A percentile compares a stretch with the other conserved stretches of the same genome.
Conservation (phyloP, 495 filamentous ascomycete species). For the Daldinia loculata region DNA sequence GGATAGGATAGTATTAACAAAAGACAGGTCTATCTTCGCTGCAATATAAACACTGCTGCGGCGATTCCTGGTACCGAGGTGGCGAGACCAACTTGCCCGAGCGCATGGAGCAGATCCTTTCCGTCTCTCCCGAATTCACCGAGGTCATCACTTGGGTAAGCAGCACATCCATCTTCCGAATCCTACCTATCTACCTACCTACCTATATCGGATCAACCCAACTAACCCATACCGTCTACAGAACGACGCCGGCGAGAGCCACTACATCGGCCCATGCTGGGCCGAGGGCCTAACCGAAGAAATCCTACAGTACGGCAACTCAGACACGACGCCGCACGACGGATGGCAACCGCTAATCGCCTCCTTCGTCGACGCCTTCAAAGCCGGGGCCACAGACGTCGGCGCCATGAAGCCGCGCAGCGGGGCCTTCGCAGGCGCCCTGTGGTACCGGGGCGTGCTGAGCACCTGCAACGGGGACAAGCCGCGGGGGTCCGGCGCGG, state of each 20-base stretch:
- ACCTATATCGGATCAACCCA: background rate
- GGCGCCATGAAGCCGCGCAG: conserved; percentile 13
- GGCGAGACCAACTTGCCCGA: conserved; percentile 54
- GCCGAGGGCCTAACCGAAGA: conserved; percentile 39
- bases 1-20: conserved; percentile 4
- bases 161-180: background rate
- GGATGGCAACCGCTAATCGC: conserved; percentile 38
- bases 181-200: no score
- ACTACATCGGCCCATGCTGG: conserved; percentile 59
- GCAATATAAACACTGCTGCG: conserved; percentile 55
- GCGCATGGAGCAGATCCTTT: conserved; percentile 46
- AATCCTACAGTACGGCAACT: conserved; percentile 45
- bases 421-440: conserved; percentile 15
- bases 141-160: conserved; percentile 49
- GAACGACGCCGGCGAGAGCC: conserved; percentile 56
- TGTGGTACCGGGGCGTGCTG: conserved; percentile 27
- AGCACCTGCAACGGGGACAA: conserved; percentile 14
- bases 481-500: conserved; percentile 21
- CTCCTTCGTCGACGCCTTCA: conserved; percentile 40
- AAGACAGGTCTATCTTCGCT: conserved; percentile 40
- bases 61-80: conserved; percentile 52
- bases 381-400: conserved; percentile 11
- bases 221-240: conserved; percentile 13
- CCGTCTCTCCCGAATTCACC: conserved; percentile 44
- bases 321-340: conserved; percentile 30